A percentile compares a stretch with the other conserved stretches of the same genome.
phyloP scores from a whole-genome alignment of 2,329 filamentous ascomycete species.

The Alternaria arborescens region DNA sequence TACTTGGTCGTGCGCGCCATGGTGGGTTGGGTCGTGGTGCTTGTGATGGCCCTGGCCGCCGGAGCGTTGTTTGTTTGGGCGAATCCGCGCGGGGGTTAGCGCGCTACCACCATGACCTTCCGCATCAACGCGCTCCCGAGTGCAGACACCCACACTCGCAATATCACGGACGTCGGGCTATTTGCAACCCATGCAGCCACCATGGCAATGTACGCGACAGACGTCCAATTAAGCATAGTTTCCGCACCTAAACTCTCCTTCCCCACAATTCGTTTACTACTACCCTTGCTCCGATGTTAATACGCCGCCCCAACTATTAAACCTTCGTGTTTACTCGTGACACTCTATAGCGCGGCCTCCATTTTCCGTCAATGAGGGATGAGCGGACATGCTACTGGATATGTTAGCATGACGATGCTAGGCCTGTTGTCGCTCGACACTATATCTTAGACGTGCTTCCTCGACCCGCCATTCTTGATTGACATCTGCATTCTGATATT shows the following conservation, averaged over 20 bases:
- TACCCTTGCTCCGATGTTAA: slow-evolving; percentile 20
- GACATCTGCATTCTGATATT: neutral
- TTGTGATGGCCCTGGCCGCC: no score
- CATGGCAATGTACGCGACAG: slow-evolving; percentile 1
- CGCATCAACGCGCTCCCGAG: neutral
- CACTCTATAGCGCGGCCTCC: neutral
- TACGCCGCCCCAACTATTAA: slow-evolving; percentile 12
- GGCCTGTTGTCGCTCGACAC: neutral
- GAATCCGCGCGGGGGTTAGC: no score
- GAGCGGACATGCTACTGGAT: neutral
- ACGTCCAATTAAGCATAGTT: slow-evolving; percentile 20
- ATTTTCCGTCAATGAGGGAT: slow-evolving; percentile 21
- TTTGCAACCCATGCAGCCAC: neutral
- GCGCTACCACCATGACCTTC: no score
- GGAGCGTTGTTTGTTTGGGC: no score
- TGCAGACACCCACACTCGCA: neutral
- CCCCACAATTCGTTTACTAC: slow-evolving; percentile 25
- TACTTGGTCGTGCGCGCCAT: slow-evolving; percentile 66
- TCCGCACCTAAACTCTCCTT: slow-evolving; percentile 15
- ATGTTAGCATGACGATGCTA: neutral
- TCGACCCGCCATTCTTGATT: neutral
- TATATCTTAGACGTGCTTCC: neutral
- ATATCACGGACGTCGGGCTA: slow-evolving; percentile 5
- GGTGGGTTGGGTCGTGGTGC: neutral
- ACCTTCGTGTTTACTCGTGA: slow-evolving; percentile 21